These are phyloP conservation scores for Salmacisia buchloeana DNA, from an alignment of 1,284 basidiomycete species.

Conservation along the genomic window DNA sequence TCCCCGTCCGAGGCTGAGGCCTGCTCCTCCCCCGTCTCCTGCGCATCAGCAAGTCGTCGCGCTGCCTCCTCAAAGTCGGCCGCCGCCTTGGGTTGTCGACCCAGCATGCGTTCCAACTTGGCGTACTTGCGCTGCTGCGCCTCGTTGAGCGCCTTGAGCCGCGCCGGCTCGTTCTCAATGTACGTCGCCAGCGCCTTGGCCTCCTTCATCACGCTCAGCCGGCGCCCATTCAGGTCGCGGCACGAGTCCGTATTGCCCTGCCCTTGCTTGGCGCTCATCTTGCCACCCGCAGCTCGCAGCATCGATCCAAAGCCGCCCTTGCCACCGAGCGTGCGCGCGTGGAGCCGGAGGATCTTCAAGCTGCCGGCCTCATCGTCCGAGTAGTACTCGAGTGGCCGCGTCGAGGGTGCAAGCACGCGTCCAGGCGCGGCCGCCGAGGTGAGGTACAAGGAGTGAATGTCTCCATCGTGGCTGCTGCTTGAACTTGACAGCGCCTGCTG, in stretches of 20 bases:
- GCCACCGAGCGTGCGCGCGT: conserved; percentile 62
- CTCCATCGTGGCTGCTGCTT: neutral
- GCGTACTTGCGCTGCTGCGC: conserved; percentile 72
- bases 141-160: conserved; percentile 62
- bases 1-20: conserved; percentile 47
- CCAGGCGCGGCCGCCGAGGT: conserved; percentile 16
- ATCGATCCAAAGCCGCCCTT: conserved; percentile 98
- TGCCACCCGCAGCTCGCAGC: conserved; percentile 88
- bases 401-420: conserved; percentile 4
- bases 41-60: conserved; percentile 38
- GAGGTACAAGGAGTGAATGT: neutral
- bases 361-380: conserved; percentile 5
- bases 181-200: conserved; percentile 90
- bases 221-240: conserved; percentile 80
- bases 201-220: conserved; percentile 89
- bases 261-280: conserved; percentile 67
- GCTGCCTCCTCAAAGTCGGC: conserved; percentile 50
- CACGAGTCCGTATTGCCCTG: conserved; percentile 86
- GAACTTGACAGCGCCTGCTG: conserved; percentile 5
- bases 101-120: conserved; percentile 63
- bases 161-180: conserved; percentile 74
- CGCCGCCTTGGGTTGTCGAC: conserved; percentile 31
- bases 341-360: conserved; percentile 5
- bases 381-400: conserved; percentile 4
- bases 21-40: conserved; percentile 27